Evolutionary conservation across 2,329 filamentous ascomycete genomes (phyloP).

Genomic region (Phialocephala sp.): DNA sequence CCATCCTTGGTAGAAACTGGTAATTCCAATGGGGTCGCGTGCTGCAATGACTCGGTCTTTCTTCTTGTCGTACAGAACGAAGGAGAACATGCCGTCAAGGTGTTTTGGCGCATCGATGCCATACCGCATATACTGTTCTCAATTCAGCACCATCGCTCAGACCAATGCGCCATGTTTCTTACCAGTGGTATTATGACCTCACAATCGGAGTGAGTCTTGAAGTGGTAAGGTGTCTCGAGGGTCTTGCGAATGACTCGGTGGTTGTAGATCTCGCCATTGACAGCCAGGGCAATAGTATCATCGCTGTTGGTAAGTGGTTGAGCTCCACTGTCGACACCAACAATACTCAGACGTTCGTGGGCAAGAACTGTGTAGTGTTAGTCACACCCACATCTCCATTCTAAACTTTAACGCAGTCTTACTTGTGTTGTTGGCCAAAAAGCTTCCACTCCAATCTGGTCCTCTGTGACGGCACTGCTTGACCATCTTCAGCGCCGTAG

Average conservation of each 20-base stretch:
- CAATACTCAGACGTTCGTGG: slow-evolving; percentile 96
- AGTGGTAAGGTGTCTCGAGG: slow-evolving; percentile 84
- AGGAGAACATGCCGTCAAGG: slow-evolving; percentile 99
- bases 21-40: slow-evolving; percentile 95
- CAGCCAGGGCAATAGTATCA: slow-evolving; percentile 84
- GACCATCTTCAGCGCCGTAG: slow-evolving; percentile 87
- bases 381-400: slow-evolving; percentile 11
- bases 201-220: slow-evolving; percentile 98
- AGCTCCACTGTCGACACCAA: slow-evolving; percentile 91
- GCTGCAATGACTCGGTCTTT: slow-evolving; percentile 92
- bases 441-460: slow-evolving; percentile 97
- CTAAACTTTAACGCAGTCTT: slow-evolving; percentile 44
- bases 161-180: slow-evolving; percentile 44
- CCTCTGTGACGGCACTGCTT: slow-evolving; percentile 98
- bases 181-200: slow-evolving; percentile 98
- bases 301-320: slow-evolving; percentile 95
- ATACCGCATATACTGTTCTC: slow-evolving; percentile 81
- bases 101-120: slow-evolving; percentile 90
- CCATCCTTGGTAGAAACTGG: slow-evolving; percentile 95
- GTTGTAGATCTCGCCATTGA: slow-evolving; percentile 99
- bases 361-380: slow-evolving; percentile 72
- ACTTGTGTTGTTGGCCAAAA: slow-evolving; percentile 92
- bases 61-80: slow-evolving; percentile 95
- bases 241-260: slow-evolving; percentile 91
- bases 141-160: slow-evolving; percentile 22